Conservation (phyloP, 1,284 basidiomycete genomes). For the Gomphus sp. region DNA sequence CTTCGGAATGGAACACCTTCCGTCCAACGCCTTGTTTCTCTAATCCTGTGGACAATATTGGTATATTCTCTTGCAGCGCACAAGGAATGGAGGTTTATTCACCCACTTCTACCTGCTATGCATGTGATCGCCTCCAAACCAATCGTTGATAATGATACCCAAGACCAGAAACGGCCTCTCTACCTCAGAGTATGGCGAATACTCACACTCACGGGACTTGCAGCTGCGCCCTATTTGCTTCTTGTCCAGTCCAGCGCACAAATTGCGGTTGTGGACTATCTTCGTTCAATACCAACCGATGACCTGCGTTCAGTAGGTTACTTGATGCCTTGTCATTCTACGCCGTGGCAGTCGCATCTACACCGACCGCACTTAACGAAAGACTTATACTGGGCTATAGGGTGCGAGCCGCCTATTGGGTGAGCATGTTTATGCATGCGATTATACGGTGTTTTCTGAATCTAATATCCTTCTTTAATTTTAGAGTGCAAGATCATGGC, state of each 20-base stretch:
- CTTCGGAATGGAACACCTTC: conserved; percentile 22
- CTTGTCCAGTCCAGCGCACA: conserved; percentile 73
- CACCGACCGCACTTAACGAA: conserved; percentile 56
- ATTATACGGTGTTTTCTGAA: conserved; percentile 5
- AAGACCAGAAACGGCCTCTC: background rate
- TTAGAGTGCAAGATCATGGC: conserved; percentile 39
- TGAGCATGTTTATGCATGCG: conserved; percentile 27
- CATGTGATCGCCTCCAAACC: conserved; percentile 73
- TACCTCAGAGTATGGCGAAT: conserved; percentile 16
- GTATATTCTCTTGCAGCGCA: conserved; percentile 78
- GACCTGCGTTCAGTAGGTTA: conserved; percentile 65
- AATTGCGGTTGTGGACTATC: conserved; percentile 59
- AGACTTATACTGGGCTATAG: conserved; percentile 66
- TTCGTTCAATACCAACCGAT: conserved; percentile 40
- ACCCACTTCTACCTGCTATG: conserved; percentile 83
- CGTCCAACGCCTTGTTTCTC: conserved; percentile 38
- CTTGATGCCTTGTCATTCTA: conserved; percentile 98
- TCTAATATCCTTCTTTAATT: conserved; percentile 1
- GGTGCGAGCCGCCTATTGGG: conserved; percentile 86
- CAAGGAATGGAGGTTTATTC: conserved; percentile 97
- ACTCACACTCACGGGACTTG: conserved; percentile 38
- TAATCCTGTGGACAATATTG: conserved; percentile 54
- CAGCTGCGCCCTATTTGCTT: conserved; percentile 60
- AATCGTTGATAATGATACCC: conserved; percentile 35
- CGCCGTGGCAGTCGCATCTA: conserved; percentile 87